Percentiles rank a stretch among this genome's conserved stretches.
phyloP scores from a whole-genome alignment of 108 stramenopile genomes.

The Aurantiochytrium sp. region DNA sequence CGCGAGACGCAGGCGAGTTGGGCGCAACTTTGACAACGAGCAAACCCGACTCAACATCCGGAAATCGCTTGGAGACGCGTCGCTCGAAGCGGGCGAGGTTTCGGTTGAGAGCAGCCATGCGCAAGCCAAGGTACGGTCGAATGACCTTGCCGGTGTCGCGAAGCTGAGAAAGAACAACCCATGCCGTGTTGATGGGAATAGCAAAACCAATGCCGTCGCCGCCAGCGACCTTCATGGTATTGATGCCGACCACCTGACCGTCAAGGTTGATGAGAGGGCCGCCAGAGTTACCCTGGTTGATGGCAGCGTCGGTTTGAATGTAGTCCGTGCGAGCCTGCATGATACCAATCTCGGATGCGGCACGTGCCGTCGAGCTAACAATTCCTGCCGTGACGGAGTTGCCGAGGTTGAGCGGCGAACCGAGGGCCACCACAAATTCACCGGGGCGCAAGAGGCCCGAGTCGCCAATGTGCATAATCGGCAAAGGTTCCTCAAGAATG shows the following conservation, averaged over 20 bases:
- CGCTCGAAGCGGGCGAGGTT: neutral
- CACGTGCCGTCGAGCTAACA: conserved; percentile 37
- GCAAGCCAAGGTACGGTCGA: conserved; percentile 47
- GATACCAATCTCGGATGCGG: conserved; percentile 38
- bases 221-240: conserved; percentile 39
- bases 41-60: conserved; percentile 4
- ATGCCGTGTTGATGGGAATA: conserved; percentile 47
- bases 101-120: neutral
- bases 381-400: conserved; percentile 47
- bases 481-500: conserved; percentile 18
- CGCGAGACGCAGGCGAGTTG: conserved; percentile 33
- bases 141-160: conserved; percentile 32
- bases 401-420: conserved; percentile 37
- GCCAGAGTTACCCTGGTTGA: conserved; percentile 71
- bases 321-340: conserved; percentile 26
- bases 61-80: neutral
- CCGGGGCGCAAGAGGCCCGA: conserved; percentile 33
- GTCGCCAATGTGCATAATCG: conserved; percentile 31
- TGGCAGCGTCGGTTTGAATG: conserved; percentile 55
- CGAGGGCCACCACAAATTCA: conserved; percentile 50
- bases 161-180: conserved; percentile 35
- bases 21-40: conserved; percentile 31
- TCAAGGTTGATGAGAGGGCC: conserved; percentile 65
- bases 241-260: conserved; percentile 47
- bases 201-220: conserved; percentile 45